Base-by-base conservation (phyloP, 768 basidiomycete species). In the Trametes gibbosa region DNA sequence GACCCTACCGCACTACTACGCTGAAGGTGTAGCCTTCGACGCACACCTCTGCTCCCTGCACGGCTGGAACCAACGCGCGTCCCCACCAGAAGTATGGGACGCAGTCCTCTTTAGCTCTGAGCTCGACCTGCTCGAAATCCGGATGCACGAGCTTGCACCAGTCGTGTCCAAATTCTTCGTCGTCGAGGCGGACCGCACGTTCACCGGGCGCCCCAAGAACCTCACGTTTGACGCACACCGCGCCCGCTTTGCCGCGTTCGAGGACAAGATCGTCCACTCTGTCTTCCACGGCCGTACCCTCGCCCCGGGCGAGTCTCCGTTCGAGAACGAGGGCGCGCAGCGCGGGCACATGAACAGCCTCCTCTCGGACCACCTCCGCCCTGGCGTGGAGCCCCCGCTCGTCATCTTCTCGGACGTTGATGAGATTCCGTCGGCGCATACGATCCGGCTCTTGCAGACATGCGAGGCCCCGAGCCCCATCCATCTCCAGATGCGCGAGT, bases 391-490 rank as follows among this genome's bases (percentile, higher is more conserved):
- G 6, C 64, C 74, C 42, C 68, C 73, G n/a, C 72, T 85, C 40
- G 79, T 85, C 39, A 69, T 86, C 54, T 84, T 86, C 79, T 80
- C 81, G 8, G 84, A 86, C 66, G 69, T 85, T 13, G 85, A 86
- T 65, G 86, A 87, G 69, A 77, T 87, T 42, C 84, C 84, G 4
- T 75, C 81, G 0, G 70, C 72, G 10, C 78, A 81, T 57, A 81
- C 85, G 24, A 66, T 85, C 16, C 66, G 72, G 37, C 75, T 87
- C 4, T 73, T 86, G 43, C 77, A 77, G 65, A 69, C 72, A 35
- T 87, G 84, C 67, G 79, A 80, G 50, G 84, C 80, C 62, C 80
- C 79, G 14, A 61, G 67, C 23, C 74, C 79, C 21, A 74, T 87
- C 21, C 86, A 86, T 65, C 77, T 86, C 1, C 84, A 85, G 66